Base-by-base conservation (phyloP, 2,329 filamentous ascomycete genomes). In the Fusarium aywerte region DNA sequence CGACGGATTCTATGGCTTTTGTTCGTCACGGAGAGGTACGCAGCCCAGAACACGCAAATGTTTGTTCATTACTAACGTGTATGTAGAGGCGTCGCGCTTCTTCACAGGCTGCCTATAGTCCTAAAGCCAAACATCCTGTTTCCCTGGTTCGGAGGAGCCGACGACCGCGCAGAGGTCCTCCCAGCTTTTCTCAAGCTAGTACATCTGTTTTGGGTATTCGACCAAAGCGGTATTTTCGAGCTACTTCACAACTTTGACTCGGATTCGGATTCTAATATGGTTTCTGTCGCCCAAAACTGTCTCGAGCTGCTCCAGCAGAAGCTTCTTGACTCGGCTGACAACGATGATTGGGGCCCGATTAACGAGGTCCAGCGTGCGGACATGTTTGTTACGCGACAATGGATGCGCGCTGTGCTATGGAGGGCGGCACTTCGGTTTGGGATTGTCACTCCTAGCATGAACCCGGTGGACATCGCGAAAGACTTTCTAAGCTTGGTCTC, bases 331-430 rank as follows among this genome's bases (percentile, higher is more conserved):
- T 77, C 76, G 0, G 73, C 79, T 0, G 68, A 76, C 1, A 77
- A 81, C 6, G 75, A 78, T 4, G 78, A 79, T 8, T 74, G 73
- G 42, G 75, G 75, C 0, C 68, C 63, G 0, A 77, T 78, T n/a
- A 83, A 80, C n/a, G 81, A 84, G 25, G 78, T 84, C 0, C 82
- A 84, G 55, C 78, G 79, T 9, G 82, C 81, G 5, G 82, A 84
- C 47, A 77, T 84, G n/a, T 80, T 78, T 57, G 81, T 84, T 4
- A 84, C 82, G 0, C 74, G 80, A 2, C 81, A 83, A 43, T 84
- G 82, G 82, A 84, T 84, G 82, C 79, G 81, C 9, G 79, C 82
- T 39, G 77, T 84, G 4, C 62, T 84, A 15, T 84, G 82, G 82
- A 77, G 81, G 16, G 76, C 80, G 2, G 77, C 79, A 1, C 71